Conservation (phyloP, 495 filamentous ascomycete genomes). For the Neurospora sp. region DNA sequence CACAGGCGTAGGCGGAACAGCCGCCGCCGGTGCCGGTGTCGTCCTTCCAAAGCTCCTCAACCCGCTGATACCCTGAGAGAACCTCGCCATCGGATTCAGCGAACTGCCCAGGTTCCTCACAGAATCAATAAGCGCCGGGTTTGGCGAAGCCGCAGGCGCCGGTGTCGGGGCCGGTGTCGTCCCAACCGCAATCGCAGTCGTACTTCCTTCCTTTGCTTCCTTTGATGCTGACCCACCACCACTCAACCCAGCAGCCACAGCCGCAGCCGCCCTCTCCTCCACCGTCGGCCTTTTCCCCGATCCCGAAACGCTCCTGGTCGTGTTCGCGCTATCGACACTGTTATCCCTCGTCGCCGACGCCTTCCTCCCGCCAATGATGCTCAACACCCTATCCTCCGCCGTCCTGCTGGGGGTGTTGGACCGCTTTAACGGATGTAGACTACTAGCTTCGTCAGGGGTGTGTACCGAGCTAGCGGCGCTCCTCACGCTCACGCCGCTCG, state of each 20-base stretch:
- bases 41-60: constrained; percentile 67
- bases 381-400: constrained; percentile 48
- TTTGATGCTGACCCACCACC: background rate
- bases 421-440: constrained; percentile 14
- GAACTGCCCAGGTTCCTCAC: constrained; percentile 76
- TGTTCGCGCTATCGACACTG: constrained; percentile 61
- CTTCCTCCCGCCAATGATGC: constrained; percentile 48
- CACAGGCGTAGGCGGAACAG: constrained; percentile 15
- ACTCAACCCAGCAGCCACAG: constrained; percentile 23
- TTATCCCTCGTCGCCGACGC: constrained; percentile 46
- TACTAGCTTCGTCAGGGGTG: constrained; percentile 22
- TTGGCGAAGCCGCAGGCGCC: constrained; percentile 32
- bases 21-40: constrained; percentile 14
- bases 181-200: background rate
- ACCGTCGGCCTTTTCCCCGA: background rate
- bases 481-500: background rate
- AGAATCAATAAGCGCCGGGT: constrained; percentile 59
- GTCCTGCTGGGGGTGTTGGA: constrained; percentile 19
- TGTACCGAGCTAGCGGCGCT: constrained; percentile 31
- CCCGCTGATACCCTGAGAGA: constrained; percentile 53
- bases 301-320: constrained; percentile 37
- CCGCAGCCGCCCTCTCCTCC: constrained; percentile 32
- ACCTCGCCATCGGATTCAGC: constrained; percentile 73
- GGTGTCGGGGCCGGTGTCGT: background rate
- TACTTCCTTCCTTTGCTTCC: constrained; percentile 23